phyloP scores from a whole-genome alignment of 805 yeast genomes.

The Diddensiella santjacobensis region DNA sequence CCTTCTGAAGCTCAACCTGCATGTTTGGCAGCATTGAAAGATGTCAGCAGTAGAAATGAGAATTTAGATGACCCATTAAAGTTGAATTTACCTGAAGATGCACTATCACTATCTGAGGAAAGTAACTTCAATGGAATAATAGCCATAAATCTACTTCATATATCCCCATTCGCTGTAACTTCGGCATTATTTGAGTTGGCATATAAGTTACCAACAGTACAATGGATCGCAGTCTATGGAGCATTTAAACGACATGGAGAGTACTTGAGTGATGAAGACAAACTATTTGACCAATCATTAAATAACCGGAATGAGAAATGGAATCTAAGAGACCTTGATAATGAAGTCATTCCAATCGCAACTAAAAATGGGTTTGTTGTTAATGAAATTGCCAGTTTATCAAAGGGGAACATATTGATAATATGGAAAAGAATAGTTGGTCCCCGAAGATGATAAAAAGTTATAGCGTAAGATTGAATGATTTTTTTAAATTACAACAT shows the following conservation, averaged over 20 bases:
- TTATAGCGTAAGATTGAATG: no score
- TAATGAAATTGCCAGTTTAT: neutral
- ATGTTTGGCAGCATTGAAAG: neutral
- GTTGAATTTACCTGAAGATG: neutral
- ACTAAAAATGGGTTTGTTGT: neutral
- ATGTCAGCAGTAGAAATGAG: neutral
- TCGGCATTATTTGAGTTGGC: neutral
- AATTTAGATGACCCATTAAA: neutral
- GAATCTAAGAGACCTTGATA: slow-evolving; percentile 1
- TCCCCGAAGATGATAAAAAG: neutral
- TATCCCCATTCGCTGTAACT: neutral
- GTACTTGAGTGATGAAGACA: neutral
- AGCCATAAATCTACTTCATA: slow-evolving; percentile 5
- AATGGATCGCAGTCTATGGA: slow-evolving; percentile 5
- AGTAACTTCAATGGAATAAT: slow-evolving; percentile 1
- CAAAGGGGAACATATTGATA: slow-evolving; percentile 1
- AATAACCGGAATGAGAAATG: neutral
- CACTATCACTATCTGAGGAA: neutral
- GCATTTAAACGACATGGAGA: slow-evolving; percentile 1
- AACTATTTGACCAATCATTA: neutral
- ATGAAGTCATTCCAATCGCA: neutral
- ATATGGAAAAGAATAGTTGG: neutral
- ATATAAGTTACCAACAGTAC: neutral
- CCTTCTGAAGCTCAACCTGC: slow-evolving; percentile 2
- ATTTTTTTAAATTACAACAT: neutral